Base-by-base conservation (phyloP, 2,329 filamentous ascomycete genomes). In the Epichloe festucae region DNA sequence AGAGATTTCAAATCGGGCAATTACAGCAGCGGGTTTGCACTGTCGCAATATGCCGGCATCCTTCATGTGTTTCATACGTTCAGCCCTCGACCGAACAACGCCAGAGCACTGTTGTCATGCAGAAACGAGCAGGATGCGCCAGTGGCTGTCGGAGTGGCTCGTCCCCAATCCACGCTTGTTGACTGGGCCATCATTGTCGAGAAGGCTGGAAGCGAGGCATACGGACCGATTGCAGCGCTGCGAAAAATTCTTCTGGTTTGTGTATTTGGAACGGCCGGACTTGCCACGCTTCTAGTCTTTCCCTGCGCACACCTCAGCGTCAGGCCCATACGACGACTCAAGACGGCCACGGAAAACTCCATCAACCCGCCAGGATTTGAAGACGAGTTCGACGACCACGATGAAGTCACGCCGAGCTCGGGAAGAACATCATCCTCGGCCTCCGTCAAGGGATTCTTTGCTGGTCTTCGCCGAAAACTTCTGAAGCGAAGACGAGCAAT, bases 101-200 rank as follows among this genome's bases (percentile, higher is more conserved):
- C 87, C 4, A 85, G 83, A 15, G 81, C 82, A 54, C 64, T 76
- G 1, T 72, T 95, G 14, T 78, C 79, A 11, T 85, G 87, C 0
- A 73, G 65, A 8, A 94, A 95, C 58, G 89, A 95, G 60, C 73
- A 88, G 56, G 77, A 77, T 0, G 65, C 76, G 10, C 63, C 68
- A 4, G 87, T 96, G 1, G 85, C 88, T 11, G 83, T 90, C n/a
- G 90, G 89, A 21, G 91, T 82, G 60, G 87, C 87, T 7, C 74
- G 85, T 11, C 81, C 86, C 0, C 74, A 78, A 50, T 87, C 76
- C 5, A 63, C 69, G 0, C 68, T 94, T 49, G 87, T 87, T 7
- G 80, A 91, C 60, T 96, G 90, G 90, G 81, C 87, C 5, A 70
- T 96, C 3, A 60, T 95, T 2, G 78, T 95, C 1, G 90, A 95